Base-by-base conservation (phyloP, 2,329 filamentous ascomycete genomes). In the Paradendryphiella salina region DNA sequence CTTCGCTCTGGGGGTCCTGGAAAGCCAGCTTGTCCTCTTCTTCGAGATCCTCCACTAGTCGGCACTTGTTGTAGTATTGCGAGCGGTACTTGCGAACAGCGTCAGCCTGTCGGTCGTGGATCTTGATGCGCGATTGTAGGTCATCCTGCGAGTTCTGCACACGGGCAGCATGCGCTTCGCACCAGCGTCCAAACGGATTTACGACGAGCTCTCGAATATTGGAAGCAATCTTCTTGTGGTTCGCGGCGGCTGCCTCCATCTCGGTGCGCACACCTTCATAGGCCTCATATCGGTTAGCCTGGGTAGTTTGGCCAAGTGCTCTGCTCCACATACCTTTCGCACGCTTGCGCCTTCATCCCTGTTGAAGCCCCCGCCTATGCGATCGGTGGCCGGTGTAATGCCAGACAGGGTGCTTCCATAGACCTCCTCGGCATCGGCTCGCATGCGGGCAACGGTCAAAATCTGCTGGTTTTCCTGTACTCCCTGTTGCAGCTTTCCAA, bases 11-110 rank as follows among this genome's bases (percentile, higher is more conserved):
- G 4, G 91, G 90, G 60, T 92, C 90, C 73, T 96, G 91, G 75
- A 99, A 99, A 32, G 92, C 94, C 47, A 99, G 82, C 76, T 99
- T 97, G 74, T 96, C 96, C 79, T 99, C 95, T 75, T 99, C 94
- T 73, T 99, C 94, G 54, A 97, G 78, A 70, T 99, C 94, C 72
- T 99, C 95, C 5, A 97, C 88, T 56, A 96, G 79, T 41, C 95
- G 87, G 73, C 94, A 99, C 77, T 97, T 99, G 80, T 97, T 99
- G 82, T 97, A 97, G 76, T 99, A 99, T 64, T 90, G 89, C 74
- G 89, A 96, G 59, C 94, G 86, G 64, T 96, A 83, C 77, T 97
- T 97, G 80, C 91, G 90, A 55, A 96, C 90, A 15, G 83, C 75
- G 56, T 99, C 94, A 51, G 88, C 87, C 74, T 99, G 95, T 61